Evolutionary conservation across 1,284 basidiomycete genomes (phyloP), one percentile per base, ranked within the genome.

Genomic region (Heterobasidion annosum): DNA sequence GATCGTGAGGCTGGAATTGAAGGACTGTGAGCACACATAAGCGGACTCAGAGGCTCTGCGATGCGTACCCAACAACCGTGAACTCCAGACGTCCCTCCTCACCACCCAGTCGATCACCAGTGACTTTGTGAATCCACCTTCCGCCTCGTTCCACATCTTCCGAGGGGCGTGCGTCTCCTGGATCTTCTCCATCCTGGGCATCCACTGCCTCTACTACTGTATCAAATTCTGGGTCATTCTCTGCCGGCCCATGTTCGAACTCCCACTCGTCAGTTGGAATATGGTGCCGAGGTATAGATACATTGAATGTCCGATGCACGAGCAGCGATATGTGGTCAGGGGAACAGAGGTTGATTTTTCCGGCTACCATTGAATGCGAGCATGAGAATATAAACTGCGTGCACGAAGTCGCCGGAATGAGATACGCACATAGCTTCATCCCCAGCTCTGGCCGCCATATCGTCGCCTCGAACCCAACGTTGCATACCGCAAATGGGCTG

Each of bases 251-350:
- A 59, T 93, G 85, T 65, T 97, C 91, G 63, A 96, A 98, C 58
- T 87, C 81, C 84, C 89, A 98, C 52, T 81, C 70, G 49, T 89
- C 85, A 19, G 70, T 75, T 2, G 85, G 91, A 64, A 99, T 92
- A 68, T 99, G 96, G 64, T 91, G 82, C 54, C 91, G 83, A 0
- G 94, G 93, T 68, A 99, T 98, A 8, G 93, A 95, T 13, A 93
- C 92, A 69, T 99, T 99, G 78, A 99, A 99, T 7, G 93, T 96
- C 54, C 88, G 87, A 64, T 97, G 92, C 4, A 98, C 78, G 52
- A 99, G 87, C 10, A 99, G 75, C 0, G 94, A 93, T 54, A 99
- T 79, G 65, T 98, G 96, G 57, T 96, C 94, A 0, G 96, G 94
- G 1, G 94, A 97, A 56, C 84, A 94, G 19, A 98, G 77, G 58